phyloP scores from a whole-genome alignment of 2,329 filamentous ascomycete species.

The Arachnomyces sp. region DNA sequence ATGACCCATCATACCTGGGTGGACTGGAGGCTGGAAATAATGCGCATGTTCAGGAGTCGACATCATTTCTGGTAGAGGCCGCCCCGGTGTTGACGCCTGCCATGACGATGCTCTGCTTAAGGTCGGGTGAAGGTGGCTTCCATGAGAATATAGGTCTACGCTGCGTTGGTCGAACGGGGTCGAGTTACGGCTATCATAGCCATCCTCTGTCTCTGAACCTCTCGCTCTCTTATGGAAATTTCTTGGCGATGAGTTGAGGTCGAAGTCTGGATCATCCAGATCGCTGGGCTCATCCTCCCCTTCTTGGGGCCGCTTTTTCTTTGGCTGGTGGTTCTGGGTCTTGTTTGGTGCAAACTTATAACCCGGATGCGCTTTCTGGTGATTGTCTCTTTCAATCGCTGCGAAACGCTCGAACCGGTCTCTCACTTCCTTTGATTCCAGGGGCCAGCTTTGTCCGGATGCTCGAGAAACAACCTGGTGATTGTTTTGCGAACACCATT shows the following conservation, averaged over 20 bases:
- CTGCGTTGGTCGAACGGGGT: constrained; percentile 26
- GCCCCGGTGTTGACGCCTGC: constrained; percentile 44
- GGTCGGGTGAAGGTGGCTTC: constrained; percentile 4
- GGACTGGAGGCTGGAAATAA: constrained; percentile 44
- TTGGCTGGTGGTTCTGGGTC: constrained; percentile 35
- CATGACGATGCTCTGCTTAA: constrained; percentile 38
- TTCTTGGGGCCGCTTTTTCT: constrained; percentile 39
- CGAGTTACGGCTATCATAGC: constrained; percentile 24
- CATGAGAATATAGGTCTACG: constrained; percentile 1
- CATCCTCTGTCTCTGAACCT: constrained; percentile 21
- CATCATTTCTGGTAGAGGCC: constrained; percentile 40
- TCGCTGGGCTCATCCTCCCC: constrained; percentile 35
- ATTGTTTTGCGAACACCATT: constrained; percentile 75
- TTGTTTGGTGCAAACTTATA: constrained; percentile 94
- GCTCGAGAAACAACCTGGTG: constrained; percentile 86
- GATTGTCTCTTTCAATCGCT: constrained; percentile 71
- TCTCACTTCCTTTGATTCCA: constrained; percentile 65
- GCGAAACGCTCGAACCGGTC: constrained; percentile 72
- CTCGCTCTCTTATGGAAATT: constrained; percentile 17
- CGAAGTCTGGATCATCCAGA: constrained; percentile 23
- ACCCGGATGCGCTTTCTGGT: constrained; percentile 72
- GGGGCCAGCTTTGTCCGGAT: constrained; percentile 77
- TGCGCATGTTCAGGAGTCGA: constrained; percentile 38
- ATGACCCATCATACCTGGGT: constrained; percentile 30
- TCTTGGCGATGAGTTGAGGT: constrained; percentile 14